Conservation (phyloP, 176 grass and related monocot genomes). For the Bolboschoenus planiculmis region DNA sequence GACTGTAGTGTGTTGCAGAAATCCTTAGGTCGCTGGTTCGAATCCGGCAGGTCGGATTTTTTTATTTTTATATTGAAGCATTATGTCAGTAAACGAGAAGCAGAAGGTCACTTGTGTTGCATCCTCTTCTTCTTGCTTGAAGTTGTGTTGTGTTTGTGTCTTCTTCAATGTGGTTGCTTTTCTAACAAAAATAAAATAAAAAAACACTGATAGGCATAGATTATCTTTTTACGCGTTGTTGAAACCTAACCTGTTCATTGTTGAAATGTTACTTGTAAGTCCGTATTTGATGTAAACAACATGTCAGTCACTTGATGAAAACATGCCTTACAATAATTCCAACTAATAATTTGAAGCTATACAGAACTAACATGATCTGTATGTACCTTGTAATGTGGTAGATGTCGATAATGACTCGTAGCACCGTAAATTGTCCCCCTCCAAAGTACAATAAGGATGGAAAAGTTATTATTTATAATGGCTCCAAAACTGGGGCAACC, state of each 20-base stretch:
- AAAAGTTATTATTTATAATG: neutral
- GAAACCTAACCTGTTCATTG: too few relatives aligned
- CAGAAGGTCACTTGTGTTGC: neutral
- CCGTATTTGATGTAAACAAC: neutral
- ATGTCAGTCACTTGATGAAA: neutral
- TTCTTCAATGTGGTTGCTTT: neutral
- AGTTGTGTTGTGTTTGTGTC: too few relatives aligned
- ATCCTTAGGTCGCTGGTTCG: conserved; percentile 99
- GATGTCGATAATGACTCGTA: too few relatives aligned
- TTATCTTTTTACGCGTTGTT: too few relatives aligned
- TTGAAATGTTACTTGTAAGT: neutral
- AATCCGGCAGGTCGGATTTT: conserved; percentile 85
- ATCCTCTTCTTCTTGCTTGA: too few relatives aligned
- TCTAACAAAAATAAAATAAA: neutral
- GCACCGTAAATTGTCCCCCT: neutral
- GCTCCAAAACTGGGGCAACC: neutral
- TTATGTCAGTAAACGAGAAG: neutral
- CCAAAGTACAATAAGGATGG: neutral
- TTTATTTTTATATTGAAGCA: neutral
- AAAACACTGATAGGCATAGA: too few relatives aligned
- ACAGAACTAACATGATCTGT: too few relatives aligned
- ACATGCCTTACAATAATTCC: neutral
- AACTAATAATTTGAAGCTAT: too few relatives aligned
- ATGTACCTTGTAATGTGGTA: too few relatives aligned
- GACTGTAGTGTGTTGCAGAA: conserved; percentile 47